Conservation (phyloP, 805 yeast species). For the Kodamaea jinghongensis region DNA sequence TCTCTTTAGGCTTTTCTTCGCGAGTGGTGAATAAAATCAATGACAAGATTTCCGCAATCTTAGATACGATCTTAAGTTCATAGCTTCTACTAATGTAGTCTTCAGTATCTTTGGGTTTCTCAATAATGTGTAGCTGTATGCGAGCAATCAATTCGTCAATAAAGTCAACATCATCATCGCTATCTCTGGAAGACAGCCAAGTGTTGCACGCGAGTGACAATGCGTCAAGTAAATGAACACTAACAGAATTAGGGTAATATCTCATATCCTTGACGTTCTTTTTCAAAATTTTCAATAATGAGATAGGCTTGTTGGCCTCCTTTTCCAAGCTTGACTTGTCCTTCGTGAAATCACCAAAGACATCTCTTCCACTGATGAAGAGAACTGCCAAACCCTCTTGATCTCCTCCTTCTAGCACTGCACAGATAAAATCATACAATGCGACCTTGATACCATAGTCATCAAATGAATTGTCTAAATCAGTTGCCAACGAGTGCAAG, state of each 20-base stretch:
- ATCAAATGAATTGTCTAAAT: conserved; percentile 56
- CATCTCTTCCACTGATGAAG: conserved; percentile 59
- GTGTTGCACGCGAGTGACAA: conserved; percentile 72
- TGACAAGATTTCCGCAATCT: conserved; percentile 74
- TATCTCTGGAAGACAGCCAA: conserved; percentile 66
- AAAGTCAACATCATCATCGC: conserved; percentile 50
- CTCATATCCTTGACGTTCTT: conserved; percentile 50
- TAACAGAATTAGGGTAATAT: conserved; percentile 58
- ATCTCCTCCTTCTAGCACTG: conserved; percentile 59
- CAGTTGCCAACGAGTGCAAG: conserved; percentile 56
- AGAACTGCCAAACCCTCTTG: conserved; percentile 77
- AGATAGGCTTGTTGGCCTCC: conserved; percentile 20
- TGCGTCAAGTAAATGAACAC: conserved; percentile 67
- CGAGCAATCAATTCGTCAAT: conserved; percentile 40
- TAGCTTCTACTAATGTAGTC: conserved; percentile 44
- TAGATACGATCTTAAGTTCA: conserved; percentile 57
- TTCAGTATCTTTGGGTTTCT: conserved; percentile 15
- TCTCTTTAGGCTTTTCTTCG: conserved; percentile 36
- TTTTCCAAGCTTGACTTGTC: conserved; percentile 18
- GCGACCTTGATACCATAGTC: conserved; percentile 51
- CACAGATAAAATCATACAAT: conserved; percentile 61
- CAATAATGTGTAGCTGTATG: conserved; percentile 22
- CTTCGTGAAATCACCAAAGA: conserved; percentile 34
- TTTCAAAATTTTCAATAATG: conserved; percentile 57
- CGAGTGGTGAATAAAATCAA: conserved; percentile 62